These are phyloP conservation scores for Fremontodendron californicum DNA, from an alignment of 345 rosid genomes.

Conservation along the genomic window DNA sequence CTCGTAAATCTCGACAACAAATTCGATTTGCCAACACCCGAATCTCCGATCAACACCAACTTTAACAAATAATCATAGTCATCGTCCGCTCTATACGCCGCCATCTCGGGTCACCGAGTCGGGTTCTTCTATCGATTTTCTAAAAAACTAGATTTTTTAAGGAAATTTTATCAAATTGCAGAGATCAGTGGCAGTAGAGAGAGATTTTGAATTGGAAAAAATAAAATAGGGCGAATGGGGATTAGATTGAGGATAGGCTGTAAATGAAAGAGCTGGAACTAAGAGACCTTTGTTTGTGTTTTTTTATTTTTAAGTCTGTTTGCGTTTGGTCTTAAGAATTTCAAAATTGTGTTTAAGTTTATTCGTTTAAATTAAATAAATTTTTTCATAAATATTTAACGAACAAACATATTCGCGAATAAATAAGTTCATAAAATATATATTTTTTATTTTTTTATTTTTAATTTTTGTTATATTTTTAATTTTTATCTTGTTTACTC, in stretches of 20 bases:
- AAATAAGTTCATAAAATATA: too few species aligned
- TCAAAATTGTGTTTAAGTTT: too few species aligned
- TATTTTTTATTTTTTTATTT: too few species aligned
- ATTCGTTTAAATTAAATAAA: too few species aligned
- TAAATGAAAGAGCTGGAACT: too few species aligned
- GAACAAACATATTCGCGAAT: too few species aligned
- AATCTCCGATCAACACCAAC: constrained; percentile 75
- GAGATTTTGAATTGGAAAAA: background rate
- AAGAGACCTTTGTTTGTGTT: too few species aligned
- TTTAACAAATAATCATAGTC: constrained; percentile 70
- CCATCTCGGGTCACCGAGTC: constrained; percentile 28
- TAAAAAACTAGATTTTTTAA: background rate
- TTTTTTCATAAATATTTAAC: too few species aligned
- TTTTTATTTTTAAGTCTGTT: too few species aligned
- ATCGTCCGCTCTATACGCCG: constrained; percentile 52
- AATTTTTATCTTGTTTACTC: too few species aligned
- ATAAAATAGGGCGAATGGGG: background rate
- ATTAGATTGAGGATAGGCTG: background rate
- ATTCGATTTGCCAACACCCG: constrained; percentile 80
- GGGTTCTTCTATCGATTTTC: background rate
- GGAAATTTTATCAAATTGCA: background rate
- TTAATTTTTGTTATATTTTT: too few species aligned
- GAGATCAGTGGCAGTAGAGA: background rate
- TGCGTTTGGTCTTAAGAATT: too few species aligned
- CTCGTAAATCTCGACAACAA: constrained; percentile 62